Base-by-base conservation (phyloP, 192 early-diverging fungal species). In the Cetraspora pellucida region DNA sequence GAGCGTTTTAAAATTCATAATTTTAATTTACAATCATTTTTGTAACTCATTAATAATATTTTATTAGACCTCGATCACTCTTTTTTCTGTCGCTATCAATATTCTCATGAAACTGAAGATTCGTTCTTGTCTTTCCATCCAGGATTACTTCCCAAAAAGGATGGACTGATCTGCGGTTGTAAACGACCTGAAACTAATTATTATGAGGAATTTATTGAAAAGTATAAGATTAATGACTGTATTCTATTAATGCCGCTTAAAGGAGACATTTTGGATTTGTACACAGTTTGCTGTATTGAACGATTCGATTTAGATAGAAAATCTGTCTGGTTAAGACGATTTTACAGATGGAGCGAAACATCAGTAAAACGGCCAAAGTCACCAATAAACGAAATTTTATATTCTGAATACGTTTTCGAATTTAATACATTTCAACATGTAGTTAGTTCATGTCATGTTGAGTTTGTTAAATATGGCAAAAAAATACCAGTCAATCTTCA, bases 401-500 rank as follows among this genome's bases (percentile, higher is more conserved):
- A 49, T 46, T 75, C 73, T 14, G 60, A 75, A 23, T 60, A 75
- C 23, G 14, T 59, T 37, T 74, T 74, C 17, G 54, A 74, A 23
- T 74, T 59, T 59, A 57, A 55, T 43, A 27, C 19, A 17, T 75
- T 63, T 61, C 27, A 27, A 0, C 19, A 28, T 27, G 54, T 47
- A 13, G 31, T 75, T 43, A 45, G 57, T 47, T 16, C 10, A 10
- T 75, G 73, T 23, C 73, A 75, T 27, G 57, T 75, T 17, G 73
- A 75, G 28, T 75, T 23, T 10, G 30, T 63, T 4, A 61, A 45
- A n/a, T 30, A 11, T n/a, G 37, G 37, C 4, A 16, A 45, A 19
- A 17, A 46, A 44, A 44, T 77, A 52, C 63, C 79, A 28, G 64
- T 71, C 28, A 77, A 81, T 17, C 28, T 77, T 16, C 49, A 37